These are phyloP conservation scores for Viridothelium virens DNA, from an alignment of 495 filamentous ascomycete species.

Conservation along the genomic window DNA sequence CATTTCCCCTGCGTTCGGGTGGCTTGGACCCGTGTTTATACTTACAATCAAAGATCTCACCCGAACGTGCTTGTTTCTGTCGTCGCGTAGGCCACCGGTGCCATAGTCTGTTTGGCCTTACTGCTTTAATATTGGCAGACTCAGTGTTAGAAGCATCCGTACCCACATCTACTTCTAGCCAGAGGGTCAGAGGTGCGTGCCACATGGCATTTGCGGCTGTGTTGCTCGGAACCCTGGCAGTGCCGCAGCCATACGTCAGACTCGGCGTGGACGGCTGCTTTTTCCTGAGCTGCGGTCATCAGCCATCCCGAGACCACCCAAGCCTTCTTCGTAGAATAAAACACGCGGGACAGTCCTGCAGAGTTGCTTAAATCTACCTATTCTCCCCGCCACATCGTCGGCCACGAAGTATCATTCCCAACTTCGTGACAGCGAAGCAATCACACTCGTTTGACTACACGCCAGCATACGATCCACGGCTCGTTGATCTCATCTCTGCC, in stretches of 20 bases:
- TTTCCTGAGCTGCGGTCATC: constrained; percentile 2
- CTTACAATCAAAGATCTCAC: neutral
- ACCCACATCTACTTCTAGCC: no score
- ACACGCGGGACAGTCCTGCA: neutral
- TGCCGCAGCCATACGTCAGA: constrained; percentile 4
- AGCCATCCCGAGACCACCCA: neutral
- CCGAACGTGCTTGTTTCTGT: neutral
- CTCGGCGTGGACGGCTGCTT: neutral
- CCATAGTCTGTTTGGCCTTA: no score
- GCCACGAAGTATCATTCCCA: neutral
- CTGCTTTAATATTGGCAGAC: no score
- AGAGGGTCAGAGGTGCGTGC: neutral
- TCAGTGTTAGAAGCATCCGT: no score
- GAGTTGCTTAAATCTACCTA: neutral
- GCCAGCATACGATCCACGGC: neutral
- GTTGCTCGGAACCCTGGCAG: neutral
- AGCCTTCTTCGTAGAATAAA: neutral
- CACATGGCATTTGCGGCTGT: neutral
- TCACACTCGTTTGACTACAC: neutral
- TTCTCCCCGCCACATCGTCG: neutral
- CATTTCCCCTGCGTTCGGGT: constrained; percentile 1
- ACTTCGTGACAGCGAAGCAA: neutral
- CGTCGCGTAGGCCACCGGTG: neutral
- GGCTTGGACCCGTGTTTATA: neutral
- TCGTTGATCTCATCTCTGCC: neutral